Base-by-base conservation (phyloP, 2,329 filamentous ascomycete species). In the Rutstroemia sydowiana region DNA sequence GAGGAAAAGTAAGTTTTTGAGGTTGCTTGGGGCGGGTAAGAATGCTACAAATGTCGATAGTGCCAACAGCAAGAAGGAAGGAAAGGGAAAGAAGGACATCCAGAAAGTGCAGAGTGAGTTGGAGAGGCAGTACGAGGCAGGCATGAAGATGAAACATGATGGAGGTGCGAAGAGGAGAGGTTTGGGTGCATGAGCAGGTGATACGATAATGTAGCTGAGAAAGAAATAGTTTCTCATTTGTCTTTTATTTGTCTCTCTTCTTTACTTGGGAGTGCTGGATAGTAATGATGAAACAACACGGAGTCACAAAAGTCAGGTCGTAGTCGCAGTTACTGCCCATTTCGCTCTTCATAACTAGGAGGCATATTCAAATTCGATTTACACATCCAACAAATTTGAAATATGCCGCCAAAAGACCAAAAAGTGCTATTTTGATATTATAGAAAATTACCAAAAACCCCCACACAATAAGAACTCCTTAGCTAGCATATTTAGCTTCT, bases 111-210 rank as follows among this genome's bases (percentile, higher is more conserved):
- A 69, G 52, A 61, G 49, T 34, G 68, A 69, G 41, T 57, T 70
- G 30, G 67, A 69, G 55, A 61, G 58, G 44, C 68, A 70, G 47
- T 70, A 65, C 49, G 62, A 67, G 43, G 59, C 59, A n/a, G 66
- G 68, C 9, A 63, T 68, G 45, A 63, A 61, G 34, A 63, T 69
- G 63, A 70, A 68, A 60, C 61, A 68, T 55, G 67, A 68, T 55
- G 59, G 60, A 8, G 62, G 63, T 2, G 58, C 58, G n/a, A 69
- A 67, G 57, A 64, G 63, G 49, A 63, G 61, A 39, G 68, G 68
- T 2, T 55, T 70, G 21, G 68, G 68, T 42, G 66, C 67, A n/a
- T 68, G 56, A 18, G 8, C 41, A 7, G 10, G 30, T 3, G 18
- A 40, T 23, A 13, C 8, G n/a, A n/a, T n/a, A n/a, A n/a, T n/a